Evolutionary conservation across 2,329 filamentous ascomycete species (phyloP), one percentile per base, ranked within the genome.

Genomic region (Colletotrichum falcatum): DNA sequence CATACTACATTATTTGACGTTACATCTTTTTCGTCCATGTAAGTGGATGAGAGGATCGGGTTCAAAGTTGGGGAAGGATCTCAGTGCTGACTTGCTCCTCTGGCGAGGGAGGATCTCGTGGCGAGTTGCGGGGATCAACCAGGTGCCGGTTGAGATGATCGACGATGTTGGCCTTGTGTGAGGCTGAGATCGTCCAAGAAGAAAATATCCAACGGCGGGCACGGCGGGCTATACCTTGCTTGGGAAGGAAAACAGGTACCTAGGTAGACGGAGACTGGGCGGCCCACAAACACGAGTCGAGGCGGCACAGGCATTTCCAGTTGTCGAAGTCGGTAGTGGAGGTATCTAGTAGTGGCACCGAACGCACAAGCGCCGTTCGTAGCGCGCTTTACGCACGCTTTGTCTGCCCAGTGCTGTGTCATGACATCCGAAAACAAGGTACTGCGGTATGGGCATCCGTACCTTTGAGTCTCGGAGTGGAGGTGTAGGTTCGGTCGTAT

Each of bases 141-240:
- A 70, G 48, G 65, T 30, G 54, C 35, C 44, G 35, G 39, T 64
- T 65, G 61, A 65, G 66, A 70, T 65, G 66, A 71, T 70, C 69
- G 60, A 70, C 54, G 44, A 56, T 56, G 42, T 42, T 70, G 54
- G 54, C 60, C 59, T 64, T 42, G 66, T 51, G 48, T 61, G 69
- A 71, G 60, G 65, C 69, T 70, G 69, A 70, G 51, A 70, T 71
- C 53, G 65, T 16, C 65, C 30, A 51, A 61, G 59, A 61, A 67
- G 26, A 60, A 59, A 46, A 39, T 35, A 54, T 63, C 61, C 37
- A 68, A 62, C 58, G 64, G 56, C 53, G 46, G 54, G 16, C 48
- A 51, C 46, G 46, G 26, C 63, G 23, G 23, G 3, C 30, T 33
- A 33, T 39, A 65, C 62, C 62, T 46, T 65, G 62, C 61, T 20